Base-by-base conservation (phyloP, 108 stramenopile species). In the Aureococcus anophagefferens region DNA sequence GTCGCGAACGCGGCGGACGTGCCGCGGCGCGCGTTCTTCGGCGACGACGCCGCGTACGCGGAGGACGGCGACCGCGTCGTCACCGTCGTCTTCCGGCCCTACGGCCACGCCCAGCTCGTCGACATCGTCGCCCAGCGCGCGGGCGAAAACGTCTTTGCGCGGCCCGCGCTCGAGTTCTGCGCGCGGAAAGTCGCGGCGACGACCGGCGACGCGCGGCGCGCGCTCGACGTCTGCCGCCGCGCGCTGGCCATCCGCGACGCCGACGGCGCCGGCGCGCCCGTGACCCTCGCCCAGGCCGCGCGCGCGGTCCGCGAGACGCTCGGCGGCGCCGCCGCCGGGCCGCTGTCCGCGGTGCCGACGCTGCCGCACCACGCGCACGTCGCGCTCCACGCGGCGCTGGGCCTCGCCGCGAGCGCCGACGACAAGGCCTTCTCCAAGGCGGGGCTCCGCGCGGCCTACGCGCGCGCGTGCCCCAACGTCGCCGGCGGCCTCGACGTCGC, bases 121-220 rank as follows among this genome's bases (percentile, higher is more conserved):
- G 62, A n/a, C 0, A 71, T 71, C 33, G 18, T 71, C 17, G 28
- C 17, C 0, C n/a, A 32, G 1, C 59, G 34, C 5, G 35, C 59
- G 25, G 70, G 63, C 70, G 37, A 37, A 0, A 33, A 16, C 13
- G 35, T 35, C 14, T 71, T 71, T 4, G 70, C 62, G 0, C 33
- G 46, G 16, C 18, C 62, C 14, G 70, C 62, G 0, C 62, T 71
- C 62, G 70, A 71, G 36, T 62, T 71, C 5, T 62, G 59, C 30
- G 70, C 70, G 35, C 59, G 70, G 21, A 71, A 71, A 46, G 63
- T 71, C 31, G 70, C 70, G 14, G 70, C 70, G 7, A 62, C 59
- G 33, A 63, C 62, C 7, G 63, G 70, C 0, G 70, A 71, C 32
- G 21, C 62, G 18, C 31, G 70, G 0, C 62, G 62, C 5, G 70